Evolutionary conservation across 805 yeast species (phyloP).

Genomic region (Kazachstania taianensis): DNA sequence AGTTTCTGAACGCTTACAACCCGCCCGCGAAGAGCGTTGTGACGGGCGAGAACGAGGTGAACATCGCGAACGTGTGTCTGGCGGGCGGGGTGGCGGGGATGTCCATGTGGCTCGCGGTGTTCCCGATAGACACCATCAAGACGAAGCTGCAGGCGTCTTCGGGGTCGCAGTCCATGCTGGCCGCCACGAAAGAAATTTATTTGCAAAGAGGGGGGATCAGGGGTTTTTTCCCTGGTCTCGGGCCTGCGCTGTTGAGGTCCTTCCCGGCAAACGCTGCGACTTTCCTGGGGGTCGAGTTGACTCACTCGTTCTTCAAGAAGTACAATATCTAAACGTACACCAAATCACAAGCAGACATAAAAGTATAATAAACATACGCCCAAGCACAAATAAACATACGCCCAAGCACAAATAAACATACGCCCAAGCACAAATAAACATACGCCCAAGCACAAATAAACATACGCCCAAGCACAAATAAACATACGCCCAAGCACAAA

Average conservation of each 20-base stretch:
- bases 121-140: conserved; percentile 94
- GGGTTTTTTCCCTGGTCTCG: conserved; percentile 95
- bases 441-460: too few relatives aligned
- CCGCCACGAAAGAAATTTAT: conserved; percentile 63
- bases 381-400: too few relatives aligned
- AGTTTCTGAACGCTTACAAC: conserved; percentile 39
- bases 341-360: background rate
- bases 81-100: conserved; percentile 97
- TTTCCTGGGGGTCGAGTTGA: conserved; percentile 86
- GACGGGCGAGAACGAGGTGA: conserved; percentile 38
- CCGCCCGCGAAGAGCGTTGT: conserved; percentile 18
- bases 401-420: too few relatives aligned
- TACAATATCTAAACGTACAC: conserved; percentile 15
- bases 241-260: conserved; percentile 87
- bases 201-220: conserved; percentile 60
- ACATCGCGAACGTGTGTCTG: conserved; percentile 63
- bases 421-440: too few relatives aligned
- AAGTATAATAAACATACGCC: too few relatives aligned
- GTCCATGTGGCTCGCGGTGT: conserved; percentile 92
- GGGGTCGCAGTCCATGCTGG: conserved; percentile 42
- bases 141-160: conserved; percentile 30
- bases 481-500: background rate
- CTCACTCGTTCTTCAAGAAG: conserved; percentile 35
- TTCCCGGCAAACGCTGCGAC: conserved; percentile 99
- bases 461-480: background rate